Base-by-base conservation (phyloP, 805 yeast genomes). In the Suhomyces sp. region DNA sequence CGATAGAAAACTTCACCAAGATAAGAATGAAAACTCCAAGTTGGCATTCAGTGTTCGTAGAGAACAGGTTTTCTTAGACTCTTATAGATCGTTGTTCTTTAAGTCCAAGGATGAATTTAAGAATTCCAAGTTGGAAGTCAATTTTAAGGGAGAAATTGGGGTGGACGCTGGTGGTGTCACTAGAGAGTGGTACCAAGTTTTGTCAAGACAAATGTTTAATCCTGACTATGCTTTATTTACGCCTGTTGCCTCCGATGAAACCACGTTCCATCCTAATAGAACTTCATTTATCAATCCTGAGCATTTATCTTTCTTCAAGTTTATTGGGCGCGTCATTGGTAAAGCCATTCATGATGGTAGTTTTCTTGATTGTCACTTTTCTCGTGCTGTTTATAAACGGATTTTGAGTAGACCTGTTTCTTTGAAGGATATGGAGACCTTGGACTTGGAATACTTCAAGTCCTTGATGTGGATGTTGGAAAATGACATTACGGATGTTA, bases 161-260 rank as follows among this genome's bases (percentile, higher is more conserved):
- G 86, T 93, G 31, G 99, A 93, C 69, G 98, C 96, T 3, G 99
- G 99, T 47, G 99, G 99, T 25, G 81, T 93, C 11, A 86, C 97
- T 0, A 72, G 99, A 52, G 99, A 93, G 58, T 93, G 98, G 98
- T 90, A 83, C 53, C 97, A 90, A 56, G 95, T 90, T 4, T 62
- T 93, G 30, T 81, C 96, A 0, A 72, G 96, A 43, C 97, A 91
- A 56, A 90, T 93, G 87, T 88, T 93, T 64, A 88, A 91, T 55
- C 95, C 98, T 0, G 95, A 88, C 51, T 88, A 88, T 63, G 97
- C 96, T 0, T 65, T 93, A 43, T 93, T 91, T 56, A 70, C 83
- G 1, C 96, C 98, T 0, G 95, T 88, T 28, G 85, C 95, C 0
- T 77, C 95, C 6, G 98, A 91, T 51, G 82, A 82, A 44, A 87